These are phyloP conservation scores for Elongisporangium undulatum DNA, from an alignment of 352 stramenopile genomes.

Conservation along the genomic window DNA sequence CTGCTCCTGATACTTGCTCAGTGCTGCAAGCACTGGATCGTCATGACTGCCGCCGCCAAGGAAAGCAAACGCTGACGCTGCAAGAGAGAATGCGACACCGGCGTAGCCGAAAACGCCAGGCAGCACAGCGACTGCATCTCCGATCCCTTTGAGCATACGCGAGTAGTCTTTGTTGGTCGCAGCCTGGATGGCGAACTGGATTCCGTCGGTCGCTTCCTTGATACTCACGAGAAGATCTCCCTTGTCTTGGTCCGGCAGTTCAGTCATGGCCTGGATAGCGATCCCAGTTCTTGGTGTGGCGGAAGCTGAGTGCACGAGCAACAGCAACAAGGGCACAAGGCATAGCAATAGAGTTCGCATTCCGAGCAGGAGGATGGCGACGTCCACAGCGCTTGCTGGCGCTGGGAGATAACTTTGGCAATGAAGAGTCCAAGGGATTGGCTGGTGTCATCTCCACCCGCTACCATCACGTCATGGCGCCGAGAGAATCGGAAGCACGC, in stretches of 20 bases:
- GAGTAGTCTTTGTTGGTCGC: constrained; percentile 20
- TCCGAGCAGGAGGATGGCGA: not conserved
- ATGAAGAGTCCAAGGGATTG: not conserved
- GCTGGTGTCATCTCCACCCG: not conserved
- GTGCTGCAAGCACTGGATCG: constrained; percentile 27
- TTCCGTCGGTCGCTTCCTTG: constrained; percentile 36
- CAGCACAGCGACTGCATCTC: constrained; percentile 26
- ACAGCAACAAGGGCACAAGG: not conserved
- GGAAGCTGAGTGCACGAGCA: not conserved
- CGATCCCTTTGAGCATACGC: constrained; percentile 33
- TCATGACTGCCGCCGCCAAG: constrained; percentile 4
- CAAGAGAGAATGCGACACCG: constrained; percentile 42
- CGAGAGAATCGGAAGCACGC: not conserved
- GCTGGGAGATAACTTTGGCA: not conserved
- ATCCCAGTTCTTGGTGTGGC: not conserved
- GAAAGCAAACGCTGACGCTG: constrained; percentile 27
- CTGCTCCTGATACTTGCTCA: constrained; percentile 17
- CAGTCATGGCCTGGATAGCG: constrained; percentile 19
- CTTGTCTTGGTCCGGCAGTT: constrained; percentile 6
- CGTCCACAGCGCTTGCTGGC: not conserved
- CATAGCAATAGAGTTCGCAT: not conserved
- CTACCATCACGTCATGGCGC: not conserved
- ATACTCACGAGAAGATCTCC: constrained; percentile 19
- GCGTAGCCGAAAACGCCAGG: constrained; percentile 26
- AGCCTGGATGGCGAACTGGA: constrained; percentile 32